Evolutionary conservation across 2,329 filamentous ascomycete species (phyloP).

Genomic region (Hypoxylon sp.): DNA sequence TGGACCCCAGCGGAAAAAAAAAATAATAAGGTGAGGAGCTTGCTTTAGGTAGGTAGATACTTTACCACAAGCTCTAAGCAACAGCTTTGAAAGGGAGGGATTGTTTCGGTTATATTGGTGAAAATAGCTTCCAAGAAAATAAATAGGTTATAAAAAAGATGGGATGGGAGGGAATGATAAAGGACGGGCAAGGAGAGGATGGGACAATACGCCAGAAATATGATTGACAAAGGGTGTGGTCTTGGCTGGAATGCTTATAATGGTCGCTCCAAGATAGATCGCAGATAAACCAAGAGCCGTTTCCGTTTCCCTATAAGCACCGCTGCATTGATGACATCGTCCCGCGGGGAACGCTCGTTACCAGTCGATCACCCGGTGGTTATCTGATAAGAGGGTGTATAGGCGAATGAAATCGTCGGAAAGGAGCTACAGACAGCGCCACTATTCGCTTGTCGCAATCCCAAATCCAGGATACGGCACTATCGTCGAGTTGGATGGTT

Average conservation of each 20-base stretch:
- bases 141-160: slow-evolving; percentile 20
- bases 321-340: slow-evolving; percentile 45
- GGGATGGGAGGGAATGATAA: slow-evolving; percentile 23
- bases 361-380: slow-evolving; percentile 50
- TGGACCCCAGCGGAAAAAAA: slow-evolving; percentile 32
- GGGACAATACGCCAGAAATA: slow-evolving; percentile 35
- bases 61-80: slow-evolving; percentile 29
- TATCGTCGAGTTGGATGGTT: slow-evolving; percentile 37
- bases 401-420: slow-evolving; percentile 51
- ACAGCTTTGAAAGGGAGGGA: slow-evolving; percentile 5
- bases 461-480: slow-evolving; percentile 42
- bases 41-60: slow-evolving; percentile 12
- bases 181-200: slow-evolving; percentile 19
- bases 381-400: slow-evolving; percentile 51
- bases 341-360: slow-evolving; percentile 46
- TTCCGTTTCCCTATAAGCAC: slow-evolving; percentile 44
- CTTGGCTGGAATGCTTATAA: slow-evolving; percentile 44
- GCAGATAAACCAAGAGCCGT: slow-evolving; percentile 48
- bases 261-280: slow-evolving; percentile 41
- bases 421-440: slow-evolving; percentile 44
- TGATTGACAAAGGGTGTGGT: slow-evolving; percentile 36
- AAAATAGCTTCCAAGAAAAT: slow-evolving; percentile 27
- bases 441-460: slow-evolving; percentile 45
- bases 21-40: slow-evolving; percentile 29
- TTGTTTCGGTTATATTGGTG: slow-evolving; percentile 24